These are phyloP conservation scores for Solanum verrucosum DNA, from an alignment of 257 asterid genomes.

Conservation along the genomic window DNA sequence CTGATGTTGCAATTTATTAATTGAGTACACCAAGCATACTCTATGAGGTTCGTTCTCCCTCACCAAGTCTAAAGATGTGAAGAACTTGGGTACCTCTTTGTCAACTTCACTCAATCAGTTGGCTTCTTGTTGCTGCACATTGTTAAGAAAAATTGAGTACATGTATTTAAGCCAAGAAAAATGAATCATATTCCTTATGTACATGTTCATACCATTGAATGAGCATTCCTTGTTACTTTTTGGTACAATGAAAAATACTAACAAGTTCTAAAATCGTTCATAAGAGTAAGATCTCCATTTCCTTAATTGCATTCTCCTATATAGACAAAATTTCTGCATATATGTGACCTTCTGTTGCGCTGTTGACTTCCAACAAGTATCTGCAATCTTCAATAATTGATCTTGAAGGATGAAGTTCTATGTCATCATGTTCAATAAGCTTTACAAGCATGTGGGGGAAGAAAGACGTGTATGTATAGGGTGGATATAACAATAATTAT, in stretches of 20 bases:
- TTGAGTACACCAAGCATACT: neutral
- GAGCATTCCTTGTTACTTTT: neutral
- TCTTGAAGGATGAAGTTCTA: too few species aligned
- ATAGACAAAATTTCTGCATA: neutral
- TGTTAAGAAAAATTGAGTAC: neutral
- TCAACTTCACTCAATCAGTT: neutral
- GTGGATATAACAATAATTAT: too few species aligned
- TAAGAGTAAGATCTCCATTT: neutral
- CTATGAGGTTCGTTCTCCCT: neutral
- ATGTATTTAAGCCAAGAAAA: neutral
- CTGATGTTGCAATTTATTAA: neutral
- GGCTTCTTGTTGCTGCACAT: neutral
- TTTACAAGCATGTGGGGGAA: too few species aligned
- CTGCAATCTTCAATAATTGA: too few species aligned
- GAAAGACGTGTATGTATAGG: too few species aligned
- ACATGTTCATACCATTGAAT: neutral
- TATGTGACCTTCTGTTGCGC: neutral
- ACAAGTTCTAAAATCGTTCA: neutral
- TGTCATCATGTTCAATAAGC: too few species aligned
- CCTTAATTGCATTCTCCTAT: neutral
- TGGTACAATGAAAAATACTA: neutral
- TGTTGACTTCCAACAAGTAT: neutral
- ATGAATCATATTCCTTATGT: neutral
- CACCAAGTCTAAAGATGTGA: neutral
- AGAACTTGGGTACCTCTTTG: neutral